Evolutionary conservation across 495 filamentous ascomycete genomes (phyloP).

Genomic region (Neurospora sp.): DNA sequence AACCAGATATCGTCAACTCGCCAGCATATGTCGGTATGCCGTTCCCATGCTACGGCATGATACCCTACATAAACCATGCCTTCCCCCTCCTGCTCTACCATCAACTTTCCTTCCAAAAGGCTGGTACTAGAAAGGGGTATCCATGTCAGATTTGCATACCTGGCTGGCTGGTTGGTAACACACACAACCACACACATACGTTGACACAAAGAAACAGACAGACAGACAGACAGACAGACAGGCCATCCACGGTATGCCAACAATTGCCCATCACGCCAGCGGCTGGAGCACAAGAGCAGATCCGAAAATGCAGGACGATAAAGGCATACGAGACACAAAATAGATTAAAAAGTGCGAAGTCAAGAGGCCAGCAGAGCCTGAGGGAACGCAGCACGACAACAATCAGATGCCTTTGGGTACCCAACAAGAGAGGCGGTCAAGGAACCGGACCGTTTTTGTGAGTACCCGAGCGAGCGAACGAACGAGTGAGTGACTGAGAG

Average conservation of each 20-base stretch:
- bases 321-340: neutral
- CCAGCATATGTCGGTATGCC: neutral
- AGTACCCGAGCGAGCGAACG: neutral
- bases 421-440: slow-evolving; percentile 2
- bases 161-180: neutral
- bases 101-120: neutral
- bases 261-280: neutral
- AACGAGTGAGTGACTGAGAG: neutral
- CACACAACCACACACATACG: neutral
- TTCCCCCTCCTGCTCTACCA: neutral
- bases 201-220: neutral
- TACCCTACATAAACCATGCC: neutral
- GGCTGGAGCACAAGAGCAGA: neutral
- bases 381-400: neutral
- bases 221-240: neutral
- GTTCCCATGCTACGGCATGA: neutral
- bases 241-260: neutral
- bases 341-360: neutral
- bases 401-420: neutral
- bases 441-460: neutral
- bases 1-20: neutral
- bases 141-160: neutral
- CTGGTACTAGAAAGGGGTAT: neutral
- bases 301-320: slow-evolving; percentile 3
- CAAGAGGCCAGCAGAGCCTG: neutral